Conservation (phyloP, 306 rosid species). For the Cercis canadensis region DNA sequence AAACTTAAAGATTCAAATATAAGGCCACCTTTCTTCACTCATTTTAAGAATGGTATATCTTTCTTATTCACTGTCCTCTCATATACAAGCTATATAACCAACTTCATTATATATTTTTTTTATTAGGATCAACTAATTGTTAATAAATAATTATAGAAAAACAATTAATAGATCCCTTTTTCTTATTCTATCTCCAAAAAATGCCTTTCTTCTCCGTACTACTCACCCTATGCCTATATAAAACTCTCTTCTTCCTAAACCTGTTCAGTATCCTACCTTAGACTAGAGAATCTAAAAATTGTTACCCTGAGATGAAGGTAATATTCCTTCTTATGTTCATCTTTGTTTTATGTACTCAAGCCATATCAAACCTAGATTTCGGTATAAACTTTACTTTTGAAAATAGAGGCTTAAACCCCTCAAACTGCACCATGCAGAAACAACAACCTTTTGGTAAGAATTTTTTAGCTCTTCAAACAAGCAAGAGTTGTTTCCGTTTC, state of each 20-base stretch:
- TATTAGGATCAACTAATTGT: no score
- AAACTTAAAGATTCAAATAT: no score
- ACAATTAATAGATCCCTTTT: no score
- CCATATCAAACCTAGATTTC: slow-evolving; percentile 24
- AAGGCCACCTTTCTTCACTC: no score
- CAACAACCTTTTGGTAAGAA: slow-evolving; percentile 2
- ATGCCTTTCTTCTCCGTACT: no score
- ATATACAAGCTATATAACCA: no score
- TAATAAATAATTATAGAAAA: no score
- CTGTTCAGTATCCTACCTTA: background rate
- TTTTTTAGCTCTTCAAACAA: background rate
- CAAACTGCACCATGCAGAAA: background rate
- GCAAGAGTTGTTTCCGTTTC: background rate
- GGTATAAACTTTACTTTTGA: background rate
- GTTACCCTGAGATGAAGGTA: slow-evolving; percentile 1
- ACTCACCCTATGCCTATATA: no score
- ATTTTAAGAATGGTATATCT: no score
- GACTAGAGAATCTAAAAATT: background rate
- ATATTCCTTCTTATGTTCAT: slow-evolving; percentile 4
- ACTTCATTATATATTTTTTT: no score
- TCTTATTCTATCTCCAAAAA: no score
- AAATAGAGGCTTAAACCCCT: background rate
- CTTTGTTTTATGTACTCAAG: background rate
- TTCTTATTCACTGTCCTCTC: no score
- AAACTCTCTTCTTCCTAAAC: background rate